Evolutionary conservation across 139 green algal genomes (phyloP), one percentile per base, ranked within the genome.

Genomic region (Mesostigma viride): DNA sequence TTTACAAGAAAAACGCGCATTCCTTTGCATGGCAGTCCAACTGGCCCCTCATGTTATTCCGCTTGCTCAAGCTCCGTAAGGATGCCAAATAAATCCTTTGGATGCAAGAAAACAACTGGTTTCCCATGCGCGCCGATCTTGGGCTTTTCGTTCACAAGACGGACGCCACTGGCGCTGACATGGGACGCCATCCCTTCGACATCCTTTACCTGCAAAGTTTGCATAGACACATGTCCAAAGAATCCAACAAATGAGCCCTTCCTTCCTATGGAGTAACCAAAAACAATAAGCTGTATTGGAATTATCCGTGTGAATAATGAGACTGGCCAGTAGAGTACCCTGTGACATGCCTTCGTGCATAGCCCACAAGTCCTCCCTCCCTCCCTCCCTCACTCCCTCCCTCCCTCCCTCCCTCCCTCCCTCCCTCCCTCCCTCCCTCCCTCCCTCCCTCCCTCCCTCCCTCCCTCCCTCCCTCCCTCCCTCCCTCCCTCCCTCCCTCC

Each of bases 61-160:
- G 82, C 75, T 45, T 88, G 61, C 64, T 88, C 82, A n/a, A 88
- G 69, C 70, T 88, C 82, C 31, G 73, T 78, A 2, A 88, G 67
- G 31, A 88, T 81, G 3, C 82, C 82, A 32, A 64, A 59, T 34
- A 76, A 77, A 26, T 84, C 76, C 36, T 86, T 84, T 30, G 82
- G 82, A 47, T 88, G 70, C 27, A 86, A 14, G 57, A 88, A 88
- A 3, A 83, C 65, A 1, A 83, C 83, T 1, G 82, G 82, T 20
- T 81, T 81, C 11, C 75, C 74, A 60, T 88, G 82, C 30, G 82
- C 82, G 20, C 82, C 82, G 11, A 78, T 74, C 76, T 79, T 87
- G 14, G 81, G 79, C 60, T 78, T 22, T 3, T 30, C 32, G 47
- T 76, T 57, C 20, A 81, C 11, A 0, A 80, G 45, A 4, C 27